Conservation (phyloP, 805 yeast species). For the Kazachstania kunashirensis region DNA sequence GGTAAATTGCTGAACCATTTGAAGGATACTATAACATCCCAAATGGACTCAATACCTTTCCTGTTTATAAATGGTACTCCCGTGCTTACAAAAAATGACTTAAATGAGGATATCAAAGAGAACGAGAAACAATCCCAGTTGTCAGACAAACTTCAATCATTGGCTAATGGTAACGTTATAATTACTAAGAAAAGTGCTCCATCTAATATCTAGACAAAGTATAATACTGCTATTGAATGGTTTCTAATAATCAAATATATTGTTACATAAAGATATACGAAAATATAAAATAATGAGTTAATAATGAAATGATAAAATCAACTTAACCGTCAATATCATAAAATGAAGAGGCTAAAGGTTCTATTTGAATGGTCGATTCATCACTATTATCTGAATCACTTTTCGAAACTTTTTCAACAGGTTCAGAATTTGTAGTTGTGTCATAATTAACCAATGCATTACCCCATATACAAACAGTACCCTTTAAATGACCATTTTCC, state of each 20-base stretch:
- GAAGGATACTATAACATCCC: too few species aligned
- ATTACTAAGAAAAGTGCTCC: constrained; percentile 14
- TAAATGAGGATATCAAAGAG: constrained; percentile 10
- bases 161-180: constrained; percentile 13
- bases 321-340: constrained; percentile 6
- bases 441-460: constrained; percentile 30
- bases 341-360: neutral
- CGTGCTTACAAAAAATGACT: constrained; percentile 10
- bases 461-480: constrained; percentile 56
- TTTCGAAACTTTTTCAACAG: constrained; percentile 2
- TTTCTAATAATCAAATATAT: too few species aligned
- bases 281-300: too few species aligned
- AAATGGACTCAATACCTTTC: constrained; percentile 12
- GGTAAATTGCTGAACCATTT: too few species aligned
- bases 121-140: constrained; percentile 10
- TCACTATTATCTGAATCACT: constrained; percentile 1
- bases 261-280: too few species aligned
- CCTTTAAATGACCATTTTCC: constrained; percentile 38
- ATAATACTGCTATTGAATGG: too few species aligned
- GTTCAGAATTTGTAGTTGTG: neutral
- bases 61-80: constrained; percentile 21
- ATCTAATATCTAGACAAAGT: constrained; percentile 21
- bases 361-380: neutral
- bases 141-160: constrained; percentile 9
- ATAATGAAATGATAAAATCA: neutral